These are phyloP conservation scores for Trichoderma sp. DNA, from an alignment of 2,329 filamentous ascomycete species.

Conservation along the genomic window DNA sequence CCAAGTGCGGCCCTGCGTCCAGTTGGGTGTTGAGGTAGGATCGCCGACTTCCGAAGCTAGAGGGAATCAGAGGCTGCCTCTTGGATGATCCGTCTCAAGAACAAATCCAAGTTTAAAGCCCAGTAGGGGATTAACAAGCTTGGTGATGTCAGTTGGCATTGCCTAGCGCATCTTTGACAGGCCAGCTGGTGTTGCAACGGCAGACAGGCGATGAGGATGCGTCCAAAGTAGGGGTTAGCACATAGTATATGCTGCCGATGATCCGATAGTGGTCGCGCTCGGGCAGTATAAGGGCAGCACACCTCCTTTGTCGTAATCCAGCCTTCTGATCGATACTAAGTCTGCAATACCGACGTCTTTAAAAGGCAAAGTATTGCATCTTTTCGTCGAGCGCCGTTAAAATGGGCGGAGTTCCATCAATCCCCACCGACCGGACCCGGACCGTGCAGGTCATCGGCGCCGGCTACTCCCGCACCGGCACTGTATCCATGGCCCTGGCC, in stretches of 20 bases:
- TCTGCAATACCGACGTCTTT: neutral
- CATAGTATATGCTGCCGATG: neutral
- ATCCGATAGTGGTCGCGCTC: neutral
- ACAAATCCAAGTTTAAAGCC: neutral
- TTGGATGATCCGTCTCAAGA: neutral
- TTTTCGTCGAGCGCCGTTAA: neutral
- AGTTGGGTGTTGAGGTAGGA: neutral
- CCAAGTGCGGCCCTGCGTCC: neutral
- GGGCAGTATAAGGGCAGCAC: neutral
- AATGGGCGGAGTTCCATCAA: conserved; percentile 35
- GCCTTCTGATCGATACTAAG: neutral
- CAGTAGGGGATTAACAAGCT: neutral
- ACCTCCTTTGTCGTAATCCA: neutral
- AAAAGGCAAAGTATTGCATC: neutral
- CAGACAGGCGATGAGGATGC: neutral
- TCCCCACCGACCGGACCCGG: conserved; percentile 35
- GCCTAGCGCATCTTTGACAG: neutral
- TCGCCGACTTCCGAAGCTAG: neutral
- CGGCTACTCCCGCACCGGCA: conserved; percentile 40
- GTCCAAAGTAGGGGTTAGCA: neutral
- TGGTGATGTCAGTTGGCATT: neutral
- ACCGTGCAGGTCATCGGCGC: conserved; percentile 45
- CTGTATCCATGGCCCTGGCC: conserved; percentile 49
- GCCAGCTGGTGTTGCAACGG: neutral
- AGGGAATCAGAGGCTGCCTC: neutral